Conservation (phyloP, 1,284 basidiomycete genomes). For the Moesziomyces globuligerus region DNA sequence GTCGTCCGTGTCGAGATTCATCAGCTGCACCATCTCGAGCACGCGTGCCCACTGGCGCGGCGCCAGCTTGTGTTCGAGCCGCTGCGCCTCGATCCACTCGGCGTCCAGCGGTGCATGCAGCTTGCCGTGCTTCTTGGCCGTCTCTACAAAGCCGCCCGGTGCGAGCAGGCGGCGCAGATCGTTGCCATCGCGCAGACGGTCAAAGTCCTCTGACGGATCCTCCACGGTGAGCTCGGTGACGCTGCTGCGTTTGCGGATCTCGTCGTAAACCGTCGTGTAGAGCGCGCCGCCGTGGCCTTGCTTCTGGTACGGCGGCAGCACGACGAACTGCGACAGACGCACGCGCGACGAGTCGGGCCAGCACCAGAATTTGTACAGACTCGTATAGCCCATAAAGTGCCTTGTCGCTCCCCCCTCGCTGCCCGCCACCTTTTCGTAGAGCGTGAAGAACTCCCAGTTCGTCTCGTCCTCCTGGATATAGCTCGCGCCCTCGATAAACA, state of each 20-base stretch:
- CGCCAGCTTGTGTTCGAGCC: slow-evolving; percentile 87
- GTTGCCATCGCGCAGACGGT: slow-evolving; percentile 90
- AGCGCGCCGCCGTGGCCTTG: slow-evolving; percentile 78
- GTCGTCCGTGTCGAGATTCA: slow-evolving; percentile 77
- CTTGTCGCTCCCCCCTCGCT: slow-evolving; percentile 73
- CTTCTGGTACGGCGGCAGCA: slow-evolving; percentile 88
- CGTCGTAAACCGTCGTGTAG: slow-evolving; percentile 85
- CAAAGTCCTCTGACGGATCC: slow-evolving; percentile 95
- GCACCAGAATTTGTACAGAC: slow-evolving; percentile 58
- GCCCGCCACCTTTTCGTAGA: slow-evolving; percentile 50
- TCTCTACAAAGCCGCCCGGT: slow-evolving; percentile 72
- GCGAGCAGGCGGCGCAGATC: slow-evolving; percentile 84
- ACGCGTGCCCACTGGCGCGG: slow-evolving; percentile 92
- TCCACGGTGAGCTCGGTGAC: slow-evolving; percentile 94
- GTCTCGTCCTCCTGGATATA: slow-evolving; percentile 77
- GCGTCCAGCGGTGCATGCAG: slow-evolving; percentile 80
- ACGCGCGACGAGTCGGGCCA: slow-evolving; percentile 47
- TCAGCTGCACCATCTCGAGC: slow-evolving; percentile 87
- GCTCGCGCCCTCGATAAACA: slow-evolving; percentile 85
- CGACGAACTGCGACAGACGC: slow-evolving; percentile 84
- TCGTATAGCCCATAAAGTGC: slow-evolving; percentile 73
- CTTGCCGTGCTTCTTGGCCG: slow-evolving; percentile 70
- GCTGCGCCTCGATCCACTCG: slow-evolving; percentile 81
- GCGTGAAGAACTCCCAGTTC: slow-evolving; percentile 69
- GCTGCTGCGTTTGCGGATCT: slow-evolving; percentile 75